phyloP scores from a whole-genome alignment of 805 yeast species.

The Yamadazyma akitaensis region DNA sequence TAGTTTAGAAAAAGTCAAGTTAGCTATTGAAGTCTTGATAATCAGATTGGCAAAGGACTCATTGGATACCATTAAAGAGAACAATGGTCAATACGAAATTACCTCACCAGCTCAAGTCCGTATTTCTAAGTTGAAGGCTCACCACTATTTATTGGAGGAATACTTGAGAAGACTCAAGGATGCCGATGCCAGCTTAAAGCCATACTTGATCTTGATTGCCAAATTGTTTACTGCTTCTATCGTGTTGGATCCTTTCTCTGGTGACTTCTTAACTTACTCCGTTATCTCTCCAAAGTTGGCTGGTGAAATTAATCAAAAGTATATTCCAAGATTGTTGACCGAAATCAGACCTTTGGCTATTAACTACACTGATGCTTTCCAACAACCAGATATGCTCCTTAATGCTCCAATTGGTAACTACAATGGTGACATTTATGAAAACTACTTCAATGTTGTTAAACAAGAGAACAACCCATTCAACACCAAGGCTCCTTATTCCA shows the following conservation, averaged over 20 bases:
- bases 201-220: constrained; percentile 29
- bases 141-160: constrained; percentile 38
- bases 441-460: constrained; percentile 38
- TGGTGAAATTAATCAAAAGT: constrained; percentile 22
- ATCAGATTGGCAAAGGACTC: constrained; percentile 32
- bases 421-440: constrained; percentile 44
- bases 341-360: constrained; percentile 39
- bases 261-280: constrained; percentile 35
- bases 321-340: constrained; percentile 30
- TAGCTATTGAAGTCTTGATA: constrained; percentile 40
- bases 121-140: constrained; percentile 43
- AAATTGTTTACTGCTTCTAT: constrained; percentile 31
- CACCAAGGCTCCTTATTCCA: constrained; percentile 41
- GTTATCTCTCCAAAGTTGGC: constrained; percentile 31
- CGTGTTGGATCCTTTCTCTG: constrained; percentile 33
- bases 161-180: constrained; percentile 21
- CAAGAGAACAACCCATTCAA: constrained; percentile 29
- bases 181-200: constrained; percentile 23
- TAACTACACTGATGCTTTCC: constrained; percentile 43
- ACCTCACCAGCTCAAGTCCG: constrained; percentile 36
- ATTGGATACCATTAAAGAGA: constrained; percentile 23
- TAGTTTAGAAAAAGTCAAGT: constrained; percentile 28
- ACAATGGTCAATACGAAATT: constrained; percentile 30
- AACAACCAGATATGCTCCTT: constrained; percentile 40
- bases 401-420: constrained; percentile 42